phyloP scores from a whole-genome alignment of 192 early-diverging fungal species.

The Coemansia reversa region DNA sequence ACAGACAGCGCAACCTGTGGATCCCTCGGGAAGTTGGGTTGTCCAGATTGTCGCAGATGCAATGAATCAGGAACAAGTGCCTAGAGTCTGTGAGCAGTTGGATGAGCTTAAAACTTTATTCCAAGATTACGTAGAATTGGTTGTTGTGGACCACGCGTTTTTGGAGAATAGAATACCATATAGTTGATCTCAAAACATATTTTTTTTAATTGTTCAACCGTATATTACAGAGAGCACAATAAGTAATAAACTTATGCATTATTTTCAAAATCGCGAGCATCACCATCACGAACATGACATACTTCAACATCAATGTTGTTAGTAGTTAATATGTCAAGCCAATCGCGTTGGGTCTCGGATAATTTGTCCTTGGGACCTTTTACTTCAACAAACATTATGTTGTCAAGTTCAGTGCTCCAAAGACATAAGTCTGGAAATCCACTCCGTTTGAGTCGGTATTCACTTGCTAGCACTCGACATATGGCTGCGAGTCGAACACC shows the following conservation, averaged over 20 bases:
- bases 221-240: too few relatives aligned
- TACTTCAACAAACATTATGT: conserved; percentile 65
- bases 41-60: conserved; percentile 61
- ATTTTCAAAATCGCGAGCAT: conserved; percentile 24
- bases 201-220: neutral
- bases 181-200: conserved; percentile 1
- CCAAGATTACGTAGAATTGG: conserved; percentile 57
- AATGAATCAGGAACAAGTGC: conserved; percentile 55
- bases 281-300: conserved; percentile 56
- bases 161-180: conserved; percentile 54
- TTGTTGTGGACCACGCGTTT: conserved; percentile 55
- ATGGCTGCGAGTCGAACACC: conserved; percentile 57
- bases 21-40: conserved; percentile 58
- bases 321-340: conserved; percentile 63
- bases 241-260: too few relatives aligned
- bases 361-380: conserved; percentile 71
- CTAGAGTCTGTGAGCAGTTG: conserved; percentile 43
- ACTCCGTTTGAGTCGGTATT: conserved; percentile 61
- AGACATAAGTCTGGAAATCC: conserved; percentile 73
- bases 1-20: conserved; percentile 45
- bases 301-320: conserved; percentile 62
- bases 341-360: conserved; percentile 66
- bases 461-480: conserved; percentile 60
- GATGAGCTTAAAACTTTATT: conserved; percentile 56
- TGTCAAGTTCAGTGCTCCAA: conserved; percentile 60